Conservation (phyloP, 192 early-diverging fungal species). For the Coemansia sp. region DNA sequence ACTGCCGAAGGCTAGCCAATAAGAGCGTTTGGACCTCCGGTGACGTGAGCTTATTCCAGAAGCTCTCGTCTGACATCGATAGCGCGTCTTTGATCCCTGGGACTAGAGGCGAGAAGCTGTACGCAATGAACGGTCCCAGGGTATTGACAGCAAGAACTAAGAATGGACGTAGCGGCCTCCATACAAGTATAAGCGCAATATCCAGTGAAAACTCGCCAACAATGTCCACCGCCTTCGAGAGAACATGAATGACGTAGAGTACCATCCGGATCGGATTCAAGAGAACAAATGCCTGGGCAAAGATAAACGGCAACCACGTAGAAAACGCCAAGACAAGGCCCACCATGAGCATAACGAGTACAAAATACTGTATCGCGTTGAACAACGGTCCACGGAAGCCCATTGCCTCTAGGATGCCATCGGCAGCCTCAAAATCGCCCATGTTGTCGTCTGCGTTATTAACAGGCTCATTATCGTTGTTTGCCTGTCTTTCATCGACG, state of each 20-base stretch:
- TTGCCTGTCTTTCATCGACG: background rate
- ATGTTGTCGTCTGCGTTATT: slow-evolving; percentile 54
- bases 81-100: slow-evolving; percentile 20
- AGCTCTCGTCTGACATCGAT: slow-evolving; percentile 1
- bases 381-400: slow-evolving; percentile 86
- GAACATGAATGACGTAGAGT: slow-evolving; percentile 69
- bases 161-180: slow-evolving; percentile 13
- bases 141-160: slow-evolving; percentile 6
- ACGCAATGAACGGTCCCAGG: slow-evolving; percentile 14
- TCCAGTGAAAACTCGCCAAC: slow-evolving; percentile 30
- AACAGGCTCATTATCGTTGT: background rate
- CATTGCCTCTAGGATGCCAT: slow-evolving; percentile 83
- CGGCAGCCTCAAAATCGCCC: slow-evolving; percentile 62
- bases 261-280: slow-evolving; percentile 51
- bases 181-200: slow-evolving; percentile 8
- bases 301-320: slow-evolving; percentile 71
- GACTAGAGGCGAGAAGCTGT: background rate
- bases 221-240: slow-evolving; percentile 52
- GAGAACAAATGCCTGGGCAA: slow-evolving; percentile 29
- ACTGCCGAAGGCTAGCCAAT: slow-evolving; percentile 24
- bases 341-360: slow-evolving; percentile 74
- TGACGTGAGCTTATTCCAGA: slow-evolving; percentile 30
- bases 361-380: slow-evolving; percentile 76
- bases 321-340: slow-evolving; percentile 66
- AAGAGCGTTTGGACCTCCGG: slow-evolving; percentile 13